Base-by-base conservation (phyloP, 192 early-diverging fungal genomes). In the Coemansia sp. region DNA sequence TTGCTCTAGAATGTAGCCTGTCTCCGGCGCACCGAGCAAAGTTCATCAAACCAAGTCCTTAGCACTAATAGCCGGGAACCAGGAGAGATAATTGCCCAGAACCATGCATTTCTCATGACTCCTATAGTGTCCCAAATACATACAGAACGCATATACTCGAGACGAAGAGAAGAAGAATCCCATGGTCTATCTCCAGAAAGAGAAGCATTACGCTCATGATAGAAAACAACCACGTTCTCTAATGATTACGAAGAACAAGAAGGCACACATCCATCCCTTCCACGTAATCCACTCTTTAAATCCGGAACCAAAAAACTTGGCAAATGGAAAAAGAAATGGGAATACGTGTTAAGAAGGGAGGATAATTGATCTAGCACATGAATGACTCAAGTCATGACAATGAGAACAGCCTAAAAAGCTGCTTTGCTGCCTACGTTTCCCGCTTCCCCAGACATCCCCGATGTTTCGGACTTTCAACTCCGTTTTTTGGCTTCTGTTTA, bases 321-420 rank as follows among this genome's bases (percentile, higher is more conserved):
- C 17, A 41, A 41, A 36, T 36, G 34, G 34, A 36, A 47, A 59
- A 44, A 48, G 33, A 30, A 31, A 36, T 34, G 6, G 25, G 25
- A n/a, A 13, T 23, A 8, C n/a, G n/a, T n/a, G n/a, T n/a, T n/a
- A n/a, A 45, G 44, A 22, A 45, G 4, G 22, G 47, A 27, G 47
- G 19, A 37, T 29, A 37, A 1, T 79, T 72, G 52, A 34, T 79
- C 40, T 79, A 59, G 76, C 76, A 69, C 63, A 65, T 66, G 70
- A 79, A 79, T 79, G 76, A 79, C 76, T 79, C 76, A 79, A 66
- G 58, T 73, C 61, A 59, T 58, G 67, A 73, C 76, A 73, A 79
- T 79, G 52, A 79, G 50, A 48, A 68, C 76, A 65, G 70, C 76
- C 69, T 58, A 29, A 54, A 67, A 61, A 59, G 76, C 70, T 72